These are phyloP conservation scores for Fusarium sp. DNA, from an alignment of 2,329 filamentous ascomycete genomes.

Conservation along the genomic window DNA sequence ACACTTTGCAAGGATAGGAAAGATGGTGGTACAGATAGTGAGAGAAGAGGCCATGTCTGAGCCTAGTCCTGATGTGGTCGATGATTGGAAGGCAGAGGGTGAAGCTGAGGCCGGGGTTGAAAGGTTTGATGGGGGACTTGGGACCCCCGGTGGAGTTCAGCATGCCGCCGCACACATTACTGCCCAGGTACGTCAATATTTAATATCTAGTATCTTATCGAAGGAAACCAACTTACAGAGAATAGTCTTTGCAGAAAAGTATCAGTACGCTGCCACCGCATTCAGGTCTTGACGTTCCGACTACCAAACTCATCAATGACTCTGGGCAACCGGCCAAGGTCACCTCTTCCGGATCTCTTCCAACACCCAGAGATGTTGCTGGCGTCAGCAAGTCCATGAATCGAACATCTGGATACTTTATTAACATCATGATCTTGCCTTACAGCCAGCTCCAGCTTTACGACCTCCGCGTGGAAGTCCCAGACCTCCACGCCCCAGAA, in stretches of 20 bases:
- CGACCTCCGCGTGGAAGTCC: not conserved
- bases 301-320: not conserved
- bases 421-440: not conserved
- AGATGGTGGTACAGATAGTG: slow-evolving; percentile 15
- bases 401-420: not conserved
- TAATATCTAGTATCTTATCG: not conserved
- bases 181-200: not conserved
- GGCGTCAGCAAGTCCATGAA: not conserved
- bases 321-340: not conserved
- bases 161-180: not conserved
- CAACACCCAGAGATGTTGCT: not conserved
- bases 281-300: not conserved
- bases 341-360: not conserved
- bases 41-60: slow-evolving; percentile 13
- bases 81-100: not conserved
- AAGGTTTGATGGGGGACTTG: not conserved
- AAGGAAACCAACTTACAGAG: not conserved
- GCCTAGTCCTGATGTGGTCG: slow-evolving; percentile 46
- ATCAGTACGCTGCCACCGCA: not conserved
- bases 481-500: not conserved
- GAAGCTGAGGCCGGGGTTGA: not conserved
- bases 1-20: not conserved
- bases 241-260: not conserved
- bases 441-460: not conserved
- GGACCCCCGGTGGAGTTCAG: not conserved